Percentiles rank a stretch among this genome's conserved stretches.
Evolutionary conservation across 2,329 filamentous ascomycete species (phyloP).

Genomic region (Fusarium avenaceum): DNA sequence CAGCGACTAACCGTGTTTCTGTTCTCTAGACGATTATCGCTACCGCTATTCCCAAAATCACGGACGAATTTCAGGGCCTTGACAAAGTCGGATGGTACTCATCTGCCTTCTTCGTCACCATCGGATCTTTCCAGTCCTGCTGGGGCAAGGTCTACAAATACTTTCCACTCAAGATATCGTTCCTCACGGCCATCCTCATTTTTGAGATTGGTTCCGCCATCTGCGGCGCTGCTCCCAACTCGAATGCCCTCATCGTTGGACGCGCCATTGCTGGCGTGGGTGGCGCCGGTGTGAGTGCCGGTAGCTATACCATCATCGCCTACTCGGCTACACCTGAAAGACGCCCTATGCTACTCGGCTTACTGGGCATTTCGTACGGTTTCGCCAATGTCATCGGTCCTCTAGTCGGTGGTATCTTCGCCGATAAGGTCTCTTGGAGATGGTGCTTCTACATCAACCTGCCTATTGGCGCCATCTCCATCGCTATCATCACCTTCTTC

Average conservation of each 20-base stretch:
- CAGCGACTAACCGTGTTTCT: neutral
- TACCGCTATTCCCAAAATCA: conserved; percentile 11
- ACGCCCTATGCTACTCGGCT: conserved; percentile 30
- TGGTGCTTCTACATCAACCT: conserved; percentile 40
- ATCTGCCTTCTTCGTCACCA: conserved; percentile 48
- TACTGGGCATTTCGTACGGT: conserved; percentile 59
- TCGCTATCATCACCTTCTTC: conserved; percentile 53
- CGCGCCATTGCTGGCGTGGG: conserved; percentile 56
- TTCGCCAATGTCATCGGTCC: conserved; percentile 52
- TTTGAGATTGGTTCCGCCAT: conserved; percentile 47
- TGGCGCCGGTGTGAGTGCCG: conserved; percentile 54
- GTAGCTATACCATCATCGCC: conserved; percentile 42
- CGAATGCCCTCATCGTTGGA: conserved; percentile 54
- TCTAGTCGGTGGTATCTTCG: conserved; percentile 30
- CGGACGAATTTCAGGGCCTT: conserved; percentile 53
- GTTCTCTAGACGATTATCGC: conserved; percentile 10
- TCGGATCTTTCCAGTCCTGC: conserved; percentile 45
- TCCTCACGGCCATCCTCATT: conserved; percentile 41
- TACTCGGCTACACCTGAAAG: conserved; percentile 23
- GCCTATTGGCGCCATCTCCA: conserved; percentile 50
- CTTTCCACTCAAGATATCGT: conserved; percentile 49
- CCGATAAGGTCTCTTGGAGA: conserved; percentile 34
- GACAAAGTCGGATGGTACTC: conserved; percentile 59
- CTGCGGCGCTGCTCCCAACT: conserved; percentile 48
- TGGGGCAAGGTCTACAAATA: conserved; percentile 50